A percentile compares a stretch with the other conserved stretches of the same genome.
Conservation (phyloP, 192 early-diverging fungal species). For the Backusella liffmaniae region DNA sequence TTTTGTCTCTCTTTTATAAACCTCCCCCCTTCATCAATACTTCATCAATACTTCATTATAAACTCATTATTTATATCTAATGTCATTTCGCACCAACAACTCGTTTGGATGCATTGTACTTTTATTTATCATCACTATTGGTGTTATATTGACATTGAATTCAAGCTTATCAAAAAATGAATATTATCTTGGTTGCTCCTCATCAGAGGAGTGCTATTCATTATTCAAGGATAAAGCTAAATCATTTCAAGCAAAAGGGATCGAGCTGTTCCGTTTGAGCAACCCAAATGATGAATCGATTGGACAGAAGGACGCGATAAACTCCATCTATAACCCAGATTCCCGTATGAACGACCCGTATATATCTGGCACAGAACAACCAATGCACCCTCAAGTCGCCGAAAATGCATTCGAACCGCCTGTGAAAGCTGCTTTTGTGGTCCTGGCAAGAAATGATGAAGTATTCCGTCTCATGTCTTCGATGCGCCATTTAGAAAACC, state of each 20-base stretch:
- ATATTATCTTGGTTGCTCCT: neutral
- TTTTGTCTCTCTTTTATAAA: neutral
- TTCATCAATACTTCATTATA: neutral
- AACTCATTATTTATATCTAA: neutral
- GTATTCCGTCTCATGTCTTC: slow-evolving; percentile 59
- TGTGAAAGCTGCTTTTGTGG: slow-evolving; percentile 69
- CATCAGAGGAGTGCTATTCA: neutral
- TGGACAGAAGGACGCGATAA: neutral
- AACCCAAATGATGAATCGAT: neutral
- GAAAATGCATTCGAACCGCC: slow-evolving; percentile 10
- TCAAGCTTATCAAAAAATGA: neutral
- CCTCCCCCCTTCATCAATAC: neutral
- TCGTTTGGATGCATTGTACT: neutral
- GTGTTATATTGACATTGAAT: neutral
- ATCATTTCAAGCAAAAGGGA: neutral
- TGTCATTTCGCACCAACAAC: neutral
- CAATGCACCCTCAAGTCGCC: too few species aligned
- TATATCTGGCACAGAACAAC: neutral
- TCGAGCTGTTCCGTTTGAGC: neutral
- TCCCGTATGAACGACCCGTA: neutral
- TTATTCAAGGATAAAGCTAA: neutral
- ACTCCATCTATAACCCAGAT: neutral
- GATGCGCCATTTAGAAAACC: slow-evolving; percentile 58
- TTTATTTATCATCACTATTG: neutral
- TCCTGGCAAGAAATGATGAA: slow-evolving; percentile 72